These are phyloP conservation scores for Oryza coarctata DNA, from an alignment of 176 grass and related monocot genomes.

Conservation along the genomic window DNA sequence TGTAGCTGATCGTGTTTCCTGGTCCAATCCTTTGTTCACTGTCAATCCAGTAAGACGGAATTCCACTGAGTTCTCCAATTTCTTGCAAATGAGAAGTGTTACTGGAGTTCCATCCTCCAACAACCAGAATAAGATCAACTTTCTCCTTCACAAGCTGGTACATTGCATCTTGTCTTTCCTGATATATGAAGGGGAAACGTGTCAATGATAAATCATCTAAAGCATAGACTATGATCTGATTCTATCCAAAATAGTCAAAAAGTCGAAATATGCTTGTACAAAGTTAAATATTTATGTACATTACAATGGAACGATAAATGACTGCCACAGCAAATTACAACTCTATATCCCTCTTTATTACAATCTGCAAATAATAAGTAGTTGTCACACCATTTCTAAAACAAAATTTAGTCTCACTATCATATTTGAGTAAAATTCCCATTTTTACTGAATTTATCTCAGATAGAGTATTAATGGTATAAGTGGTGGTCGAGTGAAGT, in stretches of 20 bases:
- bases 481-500: too few species aligned
- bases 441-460: too few species aligned
- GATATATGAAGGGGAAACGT: conserved; percentile 19
- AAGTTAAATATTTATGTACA: not conserved
- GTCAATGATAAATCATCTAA: not conserved
- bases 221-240: not conserved
- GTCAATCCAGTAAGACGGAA: conserved; percentile 97
- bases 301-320: not conserved
- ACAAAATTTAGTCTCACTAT: too few species aligned
- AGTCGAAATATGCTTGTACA: not conserved
- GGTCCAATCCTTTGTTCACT: conserved; percentile 89
- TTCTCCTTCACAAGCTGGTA: conserved; percentile 89
- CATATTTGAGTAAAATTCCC: too few species aligned
- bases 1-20: conserved; percentile 91
- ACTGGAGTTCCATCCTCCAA: conserved; percentile 99
- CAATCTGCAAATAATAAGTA: too few species aligned
- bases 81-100: conserved; percentile 99
- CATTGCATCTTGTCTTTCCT: conserved; percentile 99
- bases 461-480: too few species aligned
- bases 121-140: conserved; percentile 88
- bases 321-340: too few species aligned
- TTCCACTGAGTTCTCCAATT: conserved; percentile 80
- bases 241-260: not conserved
- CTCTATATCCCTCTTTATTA: too few species aligned
- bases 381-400: too few species aligned